Evolutionary conservation across 106 monocot species (phyloP), one percentile per base, ranked within the genome.

Genomic region (Apostasia ramifera): DNA sequence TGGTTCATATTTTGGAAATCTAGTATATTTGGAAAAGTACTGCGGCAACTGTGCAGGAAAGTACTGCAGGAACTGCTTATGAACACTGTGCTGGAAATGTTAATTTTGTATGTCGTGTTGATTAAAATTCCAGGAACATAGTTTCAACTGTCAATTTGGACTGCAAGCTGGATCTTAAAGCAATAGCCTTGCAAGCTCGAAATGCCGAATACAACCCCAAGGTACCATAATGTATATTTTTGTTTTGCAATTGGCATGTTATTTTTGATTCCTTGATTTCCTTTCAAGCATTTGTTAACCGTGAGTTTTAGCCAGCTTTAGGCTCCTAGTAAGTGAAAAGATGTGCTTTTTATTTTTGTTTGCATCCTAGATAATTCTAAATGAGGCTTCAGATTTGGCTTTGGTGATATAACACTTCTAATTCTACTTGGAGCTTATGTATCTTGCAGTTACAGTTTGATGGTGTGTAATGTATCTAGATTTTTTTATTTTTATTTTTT

Each of bases 141-240:
- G 67, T 67, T 67, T 67, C 67, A 39, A 67, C 67, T 53, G 67
- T 67, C 10, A 67, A 67, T 53, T 13, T 67, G 39, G 67, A 67
- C 50, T 67, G 67, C 67, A 67, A 67, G 41, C 26, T 67, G 51
- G 67, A 67, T 8, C 67, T 67, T 50, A 67, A 67, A 67, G 40
- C 50, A 13, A 67, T 67, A 44, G 67, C 67, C 40, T 53, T 67
- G 53, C 67, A 67, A 40, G 67, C 67, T 7, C 67, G 67, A 52
- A 67, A 67, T 53, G 67, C 67, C 12, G 67, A 67, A 52, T 67
- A 67, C 67, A 67, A 67, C 12, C 67, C 67, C 67, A 67, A 67
- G 67, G 67, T 67, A 53, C 40, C 26, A 40, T 38, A 53, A 11
- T 3, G 4, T 4, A 8, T 57, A 3, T 57, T 3, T n/a, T 11